These are phyloP conservation scores for Calonectria fujianensis DNA, from an alignment of 2,329 filamentous ascomycete genomes.

Conservation along the genomic window DNA sequence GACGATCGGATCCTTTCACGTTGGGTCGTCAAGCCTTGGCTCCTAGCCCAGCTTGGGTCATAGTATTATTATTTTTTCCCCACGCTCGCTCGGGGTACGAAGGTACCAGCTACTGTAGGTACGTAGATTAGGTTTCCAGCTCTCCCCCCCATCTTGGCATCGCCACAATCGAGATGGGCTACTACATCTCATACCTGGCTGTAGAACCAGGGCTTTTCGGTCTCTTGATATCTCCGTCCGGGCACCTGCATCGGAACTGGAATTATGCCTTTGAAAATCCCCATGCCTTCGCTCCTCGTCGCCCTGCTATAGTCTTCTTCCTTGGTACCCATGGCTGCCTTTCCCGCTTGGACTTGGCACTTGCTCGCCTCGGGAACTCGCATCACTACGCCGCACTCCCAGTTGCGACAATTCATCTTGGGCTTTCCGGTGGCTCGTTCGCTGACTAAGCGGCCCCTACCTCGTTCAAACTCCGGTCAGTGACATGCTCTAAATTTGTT, in stretches of 20 bases:
- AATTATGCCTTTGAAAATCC: constrained; percentile 72
- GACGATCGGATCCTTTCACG: constrained; percentile 37
- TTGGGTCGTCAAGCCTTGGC: constrained; percentile 34
- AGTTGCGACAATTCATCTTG: constrained; percentile 91
- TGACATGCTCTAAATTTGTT: constrained; percentile 42
- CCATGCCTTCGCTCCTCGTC: constrained; percentile 43
- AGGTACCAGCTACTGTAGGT: constrained; percentile 43
- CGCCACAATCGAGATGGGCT: constrained; percentile 52
- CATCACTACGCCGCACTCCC: constrained; percentile 94
- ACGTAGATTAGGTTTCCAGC: constrained; percentile 44
- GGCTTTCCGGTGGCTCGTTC: constrained; percentile 79
- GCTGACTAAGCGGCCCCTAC: constrained; percentile 85
- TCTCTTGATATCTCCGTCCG: constrained; percentile 67
- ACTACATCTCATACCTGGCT: constrained; percentile 51
- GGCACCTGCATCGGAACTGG: constrained; percentile 80
- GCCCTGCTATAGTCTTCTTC: constrained; percentile 31
- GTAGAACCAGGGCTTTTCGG: constrained; percentile 67
- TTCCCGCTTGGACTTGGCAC: constrained; percentile 40
- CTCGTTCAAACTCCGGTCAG: constrained; percentile 48
- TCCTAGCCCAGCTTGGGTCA: constrained; percentile 25
- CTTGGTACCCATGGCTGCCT: constrained; percentile 35
- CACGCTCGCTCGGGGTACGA: constrained; percentile 34
- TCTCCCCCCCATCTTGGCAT: constrained; percentile 50
- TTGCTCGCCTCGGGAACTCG: constrained; percentile 65
- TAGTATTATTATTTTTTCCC: constrained; percentile 31